Evolutionary conservation across 176 grass and related monocot species (phyloP), one percentile per base, ranked within the genome.

Genomic region (Musa beccarii): DNA sequence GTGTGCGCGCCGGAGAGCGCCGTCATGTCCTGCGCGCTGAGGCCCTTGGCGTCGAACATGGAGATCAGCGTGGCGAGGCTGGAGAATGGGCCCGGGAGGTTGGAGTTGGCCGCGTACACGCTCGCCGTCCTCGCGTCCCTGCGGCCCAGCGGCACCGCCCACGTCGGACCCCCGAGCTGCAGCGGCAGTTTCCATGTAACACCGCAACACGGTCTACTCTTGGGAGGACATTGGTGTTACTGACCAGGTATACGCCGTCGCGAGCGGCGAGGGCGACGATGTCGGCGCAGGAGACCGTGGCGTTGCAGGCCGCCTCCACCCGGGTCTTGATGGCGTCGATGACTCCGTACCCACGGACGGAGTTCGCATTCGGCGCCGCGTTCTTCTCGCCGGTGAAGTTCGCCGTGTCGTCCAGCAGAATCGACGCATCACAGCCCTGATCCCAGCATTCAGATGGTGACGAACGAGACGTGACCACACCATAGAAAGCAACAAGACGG

Each of bases 251-350:
- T 6, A 71, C 68, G 50, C 23, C 50, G 49, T 71, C 68, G 19
- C 68, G 68, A 17, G 68, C 68, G 16, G 68, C 68, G 15, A 71
- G 68, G 6, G 68, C 68, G 68, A 56, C 11, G 73, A 75, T 75
- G 25, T 75, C 73, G 54, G 73, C 73, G 23, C 73, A 75, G 25
- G 73, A 75, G 16, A 75, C 73, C 54, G 73, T 75, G 24, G 25
- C 54, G 1, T 29, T 19, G 73, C 73, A 75, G 5, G 26, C 7
- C 4, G 24, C 54, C 28, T 75, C 73, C 8, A 49, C 28, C 7
- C 54, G 24, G 14, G 54, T 3, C 16, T 75, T 75, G 73, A 75
- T 75, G 54, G 54, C 15, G 54, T 75, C 73, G 16, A 75, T 71
- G 49, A 71, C 68, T 21, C 23, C 49, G 68, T 51, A 71, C 1